Evolutionary conservation across 1,284 basidiomycete genomes (phyloP).

Genomic region (Rhodotorula sp.): DNA sequence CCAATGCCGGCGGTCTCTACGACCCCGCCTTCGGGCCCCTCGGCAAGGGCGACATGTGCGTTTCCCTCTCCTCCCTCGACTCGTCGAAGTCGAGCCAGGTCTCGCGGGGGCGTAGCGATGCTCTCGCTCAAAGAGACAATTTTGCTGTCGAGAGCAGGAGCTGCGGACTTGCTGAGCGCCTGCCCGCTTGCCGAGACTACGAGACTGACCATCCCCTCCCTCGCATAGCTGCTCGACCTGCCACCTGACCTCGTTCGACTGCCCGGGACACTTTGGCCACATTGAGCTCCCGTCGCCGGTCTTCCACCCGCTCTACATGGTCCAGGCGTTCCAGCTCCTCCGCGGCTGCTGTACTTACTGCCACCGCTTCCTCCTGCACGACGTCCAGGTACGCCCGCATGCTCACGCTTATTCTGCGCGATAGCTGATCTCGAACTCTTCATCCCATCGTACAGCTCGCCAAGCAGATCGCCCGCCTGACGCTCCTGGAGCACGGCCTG

Average conservation of each 20-base stretch:
- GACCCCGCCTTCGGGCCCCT: constrained; percentile 93
- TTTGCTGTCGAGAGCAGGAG: too few relatives aligned
- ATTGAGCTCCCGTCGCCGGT: constrained; percentile 95
- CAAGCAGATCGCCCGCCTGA: constrained; percentile 82
- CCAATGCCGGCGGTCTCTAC: constrained; percentile 89
- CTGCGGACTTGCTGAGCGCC: too few relatives aligned
- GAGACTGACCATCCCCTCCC: neutral
- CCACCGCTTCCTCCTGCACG: constrained; percentile 83
- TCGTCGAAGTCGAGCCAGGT: too few relatives aligned
- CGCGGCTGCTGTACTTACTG: constrained; percentile 94
- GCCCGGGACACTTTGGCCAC: constrained; percentile 99
- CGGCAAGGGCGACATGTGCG: constrained; percentile 82
- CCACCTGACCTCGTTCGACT: constrained; percentile 84
- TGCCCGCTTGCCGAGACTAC: too few relatives aligned
- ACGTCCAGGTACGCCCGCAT: constrained; percentile 66
- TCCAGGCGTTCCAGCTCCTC: constrained; percentile 83
- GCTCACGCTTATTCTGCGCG: neutral
- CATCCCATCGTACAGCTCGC: constrained; percentile 59
- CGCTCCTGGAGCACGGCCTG: constrained; percentile 86
- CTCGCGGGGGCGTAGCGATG: neutral
- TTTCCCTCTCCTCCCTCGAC: neutral
- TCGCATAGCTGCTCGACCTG: constrained; percentile 84
- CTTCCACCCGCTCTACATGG: constrained; percentile 96
- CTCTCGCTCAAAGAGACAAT: too few relatives aligned
- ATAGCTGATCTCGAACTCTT: neutral